These are phyloP conservation scores for Rosa hybrid DNA, from an alignment of 331 rosid species.

Conservation along the genomic window DNA sequence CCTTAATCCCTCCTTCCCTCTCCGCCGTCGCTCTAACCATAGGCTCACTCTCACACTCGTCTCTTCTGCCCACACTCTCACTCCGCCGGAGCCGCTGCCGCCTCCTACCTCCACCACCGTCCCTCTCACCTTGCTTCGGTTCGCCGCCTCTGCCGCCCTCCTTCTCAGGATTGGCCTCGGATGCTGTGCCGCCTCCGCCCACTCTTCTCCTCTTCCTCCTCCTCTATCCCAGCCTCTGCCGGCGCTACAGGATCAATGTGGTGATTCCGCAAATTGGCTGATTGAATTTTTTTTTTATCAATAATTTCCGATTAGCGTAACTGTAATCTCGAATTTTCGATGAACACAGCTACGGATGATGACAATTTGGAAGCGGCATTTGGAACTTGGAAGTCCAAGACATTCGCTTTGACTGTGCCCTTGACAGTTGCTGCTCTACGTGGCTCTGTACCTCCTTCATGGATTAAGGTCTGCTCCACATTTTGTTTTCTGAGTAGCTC, in stretches of 20 bases:
- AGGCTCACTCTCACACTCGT: not conserved
- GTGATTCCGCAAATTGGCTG: no score
- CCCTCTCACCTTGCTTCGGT: slow-evolving; percentile 31
- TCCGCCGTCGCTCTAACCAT: not conserved
- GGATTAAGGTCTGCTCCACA: slow-evolving; percentile 64
- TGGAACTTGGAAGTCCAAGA: slow-evolving; percentile 73
- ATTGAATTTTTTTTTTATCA: not conserved
- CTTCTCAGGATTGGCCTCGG: slow-evolving; percentile 51
- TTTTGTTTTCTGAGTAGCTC: not conserved
- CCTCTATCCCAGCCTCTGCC: slow-evolving; percentile 18
- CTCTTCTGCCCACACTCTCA: slow-evolving; percentile 3
- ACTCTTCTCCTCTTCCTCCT: slow-evolving; percentile 17
- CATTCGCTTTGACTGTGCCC: slow-evolving; percentile 86
- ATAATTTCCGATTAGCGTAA: not conserved
- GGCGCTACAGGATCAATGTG: slow-evolving; percentile 59
- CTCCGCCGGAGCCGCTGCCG: not conserved
- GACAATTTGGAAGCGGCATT: slow-evolving; percentile 63
- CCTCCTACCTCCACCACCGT: not conserved
- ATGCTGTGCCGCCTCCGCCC: slow-evolving; percentile 37
- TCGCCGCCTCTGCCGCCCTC: slow-evolving; percentile 51
- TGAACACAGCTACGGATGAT: slow-evolving; percentile 30
- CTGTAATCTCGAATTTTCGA: not conserved
- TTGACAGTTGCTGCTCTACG: slow-evolving; percentile 74
- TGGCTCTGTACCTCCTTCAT: slow-evolving; percentile 91
- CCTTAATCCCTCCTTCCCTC: not conserved